Percentiles rank a stretch among this genome's conserved stretches.
These are phyloP conservation scores for Aspergillus puulaauensis DNA, from an alignment of 2,329 filamentous ascomycete genomes.

Conservation along the genomic window DNA sequence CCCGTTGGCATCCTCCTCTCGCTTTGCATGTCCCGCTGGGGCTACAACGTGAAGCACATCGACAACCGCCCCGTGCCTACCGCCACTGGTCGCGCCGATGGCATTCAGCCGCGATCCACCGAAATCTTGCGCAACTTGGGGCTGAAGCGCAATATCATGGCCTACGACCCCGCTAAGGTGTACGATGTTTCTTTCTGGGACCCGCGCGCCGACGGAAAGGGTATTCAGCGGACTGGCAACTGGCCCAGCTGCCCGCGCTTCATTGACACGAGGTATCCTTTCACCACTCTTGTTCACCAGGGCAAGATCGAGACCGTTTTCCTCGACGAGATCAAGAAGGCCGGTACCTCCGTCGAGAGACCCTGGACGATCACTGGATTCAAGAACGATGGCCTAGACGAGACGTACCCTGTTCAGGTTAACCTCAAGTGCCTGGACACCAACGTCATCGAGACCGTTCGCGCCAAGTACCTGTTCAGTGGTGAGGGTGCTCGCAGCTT, in stretches of 20 bases:
- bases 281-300: slow-evolving; percentile 63
- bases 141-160: slow-evolving; percentile 84
- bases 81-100: slow-evolving; percentile 81
- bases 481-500: slow-evolving; percentile 63
- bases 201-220: slow-evolving; percentile 50
- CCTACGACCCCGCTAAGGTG: slow-evolving; percentile 79
- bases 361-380: slow-evolving; percentile 64
- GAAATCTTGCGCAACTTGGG: slow-evolving; percentile 88
- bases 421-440: slow-evolving; percentile 75
- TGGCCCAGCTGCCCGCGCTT: slow-evolving; percentile 91
- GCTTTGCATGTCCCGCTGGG: slow-evolving; percentile 85
- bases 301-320: slow-evolving; percentile 63
- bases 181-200: slow-evolving; percentile 71
- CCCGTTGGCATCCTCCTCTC: slow-evolving; percentile 86
- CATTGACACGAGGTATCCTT: slow-evolving; percentile 64
- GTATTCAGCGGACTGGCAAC: slow-evolving; percentile 61
- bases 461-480: slow-evolving; percentile 63
- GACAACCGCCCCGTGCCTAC: slow-evolving; percentile 87
- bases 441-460: slow-evolving; percentile 63
- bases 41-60: slow-evolving; percentile 92
- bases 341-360: slow-evolving; percentile 56
- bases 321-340: slow-evolving; percentile 60
- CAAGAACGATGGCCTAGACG: slow-evolving; percentile 58
- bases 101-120: slow-evolving; percentile 85
- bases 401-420: slow-evolving; percentile 78